Evolutionary conservation across 2,329 filamentous ascomycete genomes (phyloP).

Genomic region (Botrytis byssoidea): DNA sequence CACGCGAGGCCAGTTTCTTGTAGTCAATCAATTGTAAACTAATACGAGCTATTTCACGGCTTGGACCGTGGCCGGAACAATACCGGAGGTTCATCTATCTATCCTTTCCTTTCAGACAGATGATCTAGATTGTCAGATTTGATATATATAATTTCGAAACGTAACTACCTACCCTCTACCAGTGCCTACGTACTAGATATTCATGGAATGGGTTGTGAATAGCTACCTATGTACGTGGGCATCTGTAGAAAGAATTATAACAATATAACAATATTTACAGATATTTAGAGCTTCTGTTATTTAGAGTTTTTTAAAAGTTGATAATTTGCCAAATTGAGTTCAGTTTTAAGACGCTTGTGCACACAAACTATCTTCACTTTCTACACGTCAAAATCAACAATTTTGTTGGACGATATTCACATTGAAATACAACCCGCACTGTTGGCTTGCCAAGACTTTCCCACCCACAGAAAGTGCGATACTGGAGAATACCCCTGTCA

Average conservation of each 20-base stretch:
- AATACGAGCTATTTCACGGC: not conserved
- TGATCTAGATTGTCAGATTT: not conserved
- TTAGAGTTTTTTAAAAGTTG: not conserved
- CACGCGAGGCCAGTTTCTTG: not conserved
- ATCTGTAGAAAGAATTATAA: not conserved
- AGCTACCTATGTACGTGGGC: not conserved
- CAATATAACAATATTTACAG: not conserved
- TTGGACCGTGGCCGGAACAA: not conserved
- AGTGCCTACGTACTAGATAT: not conserved
- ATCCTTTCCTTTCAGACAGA: conserved; percentile 2
- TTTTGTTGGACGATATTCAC: not conserved
- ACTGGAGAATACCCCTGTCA: conserved; percentile 20
- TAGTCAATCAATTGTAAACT: not conserved
- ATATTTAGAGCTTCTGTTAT: too few species aligned
- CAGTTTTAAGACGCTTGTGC: not conserved
- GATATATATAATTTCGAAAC: not conserved
- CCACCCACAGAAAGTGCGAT: not conserved
- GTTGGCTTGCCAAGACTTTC: conserved; percentile 3
- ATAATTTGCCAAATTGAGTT: not conserved
- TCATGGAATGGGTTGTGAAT: not conserved
- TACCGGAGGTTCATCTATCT: too few species aligned
- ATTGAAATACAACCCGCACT: conserved; percentile 1
- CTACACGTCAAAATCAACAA: not conserved
- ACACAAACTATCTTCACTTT: not conserved
- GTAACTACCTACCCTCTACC: not conserved